phyloP scores from a whole-genome alignment of 345 rosid species.

The Eucalyptus globulus region DNA sequence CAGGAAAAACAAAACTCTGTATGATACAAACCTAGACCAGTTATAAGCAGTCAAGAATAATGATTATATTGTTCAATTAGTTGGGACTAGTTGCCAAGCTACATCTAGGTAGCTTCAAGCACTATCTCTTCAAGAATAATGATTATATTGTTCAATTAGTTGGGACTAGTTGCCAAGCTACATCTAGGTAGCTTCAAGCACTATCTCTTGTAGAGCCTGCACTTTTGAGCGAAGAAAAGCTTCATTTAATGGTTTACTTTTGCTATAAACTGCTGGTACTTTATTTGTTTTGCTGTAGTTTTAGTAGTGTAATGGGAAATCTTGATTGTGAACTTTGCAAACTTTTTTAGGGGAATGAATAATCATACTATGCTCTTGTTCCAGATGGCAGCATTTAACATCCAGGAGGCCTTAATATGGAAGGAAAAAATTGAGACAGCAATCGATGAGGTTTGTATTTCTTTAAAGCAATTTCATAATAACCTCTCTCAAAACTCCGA shows the following conservation, averaged over 20 bases:
- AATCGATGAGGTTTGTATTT: slow-evolving; percentile 70
- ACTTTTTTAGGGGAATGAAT: not conserved
- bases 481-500: not conserved
- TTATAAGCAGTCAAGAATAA: not conserved
- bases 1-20: not conserved
- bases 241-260: not conserved
- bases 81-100: not conserved
- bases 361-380: not conserved
- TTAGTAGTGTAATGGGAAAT: not conserved
- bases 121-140: not conserved
- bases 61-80: not conserved
- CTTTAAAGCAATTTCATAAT: not conserved
- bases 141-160: not conserved
- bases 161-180: not conserved
- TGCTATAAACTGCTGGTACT: not conserved
- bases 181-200: not conserved
- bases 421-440: slow-evolving; percentile 82
- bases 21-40: not conserved
- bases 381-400: slow-evolving; percentile 99
- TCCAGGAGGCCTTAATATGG: slow-evolving; percentile 90
- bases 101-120: not conserved
- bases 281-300: not conserved
- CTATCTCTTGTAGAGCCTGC: not conserved
- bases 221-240: not conserved
- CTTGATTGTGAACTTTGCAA: not conserved